A percentile compares a stretch with the other conserved stretches of the same genome.
Conservation (phyloP, 2,329 filamentous ascomycete species). For the Colletotrichum noveboracense region DNA sequence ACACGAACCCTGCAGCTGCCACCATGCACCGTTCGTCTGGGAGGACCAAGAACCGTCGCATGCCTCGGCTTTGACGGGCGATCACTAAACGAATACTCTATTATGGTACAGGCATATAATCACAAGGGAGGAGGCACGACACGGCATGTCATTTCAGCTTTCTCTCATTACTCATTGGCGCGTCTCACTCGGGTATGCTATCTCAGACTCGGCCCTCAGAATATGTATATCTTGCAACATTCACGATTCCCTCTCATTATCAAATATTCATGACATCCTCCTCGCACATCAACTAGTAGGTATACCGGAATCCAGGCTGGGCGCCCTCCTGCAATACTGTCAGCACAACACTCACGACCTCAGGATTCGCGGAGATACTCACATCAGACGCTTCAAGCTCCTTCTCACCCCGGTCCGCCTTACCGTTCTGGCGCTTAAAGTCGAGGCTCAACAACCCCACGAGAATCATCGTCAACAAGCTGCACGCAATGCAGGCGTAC, state of each 20-base stretch:
- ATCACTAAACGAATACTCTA: neutral
- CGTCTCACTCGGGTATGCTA: neutral
- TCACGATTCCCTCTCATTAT: neutral
- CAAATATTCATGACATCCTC: neutral
- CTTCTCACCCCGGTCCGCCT: slow-evolving; percentile 59
- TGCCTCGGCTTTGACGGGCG: neutral
- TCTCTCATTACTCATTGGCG: neutral
- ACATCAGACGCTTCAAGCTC: slow-evolving; percentile 56
- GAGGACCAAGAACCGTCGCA: neutral
- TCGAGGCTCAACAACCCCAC: slow-evolving; percentile 45
- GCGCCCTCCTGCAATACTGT: slow-evolving; percentile 20
- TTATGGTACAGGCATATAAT: neutral
- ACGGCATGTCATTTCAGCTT: neutral
- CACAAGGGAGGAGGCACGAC: neutral
- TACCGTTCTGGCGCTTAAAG: slow-evolving; percentile 50
- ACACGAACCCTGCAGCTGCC: slow-evolving; percentile 8
- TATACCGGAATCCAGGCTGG: slow-evolving; percentile 37
- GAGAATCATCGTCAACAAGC: slow-evolving; percentile 49
- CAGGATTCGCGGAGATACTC: slow-evolving; percentile 29
- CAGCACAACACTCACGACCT: neutral
- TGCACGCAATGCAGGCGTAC: slow-evolving; percentile 59
- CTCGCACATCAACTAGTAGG: slow-evolving; percentile 26
- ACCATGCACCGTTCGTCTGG: slow-evolving; percentile 3
- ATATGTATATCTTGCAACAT: neutral
- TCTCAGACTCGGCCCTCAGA: neutral